Evolutionary conservation across 106 monocot species (phyloP).

Genomic region (Chionographis japonica): DNA sequence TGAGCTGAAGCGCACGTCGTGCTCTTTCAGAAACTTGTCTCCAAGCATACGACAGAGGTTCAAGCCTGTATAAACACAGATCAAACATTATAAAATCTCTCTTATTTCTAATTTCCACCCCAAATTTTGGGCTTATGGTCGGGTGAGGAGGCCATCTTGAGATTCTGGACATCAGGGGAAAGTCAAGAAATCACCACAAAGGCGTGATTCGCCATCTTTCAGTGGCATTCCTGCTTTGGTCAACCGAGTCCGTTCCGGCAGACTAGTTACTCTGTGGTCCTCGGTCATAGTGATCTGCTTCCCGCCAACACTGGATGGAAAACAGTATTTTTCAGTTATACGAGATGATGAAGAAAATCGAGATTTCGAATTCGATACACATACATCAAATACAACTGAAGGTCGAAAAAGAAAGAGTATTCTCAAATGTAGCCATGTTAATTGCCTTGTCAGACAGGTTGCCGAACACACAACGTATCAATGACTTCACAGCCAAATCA

Average conservation of each 20-base stretch:
- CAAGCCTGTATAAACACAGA: constrained; percentile 41
- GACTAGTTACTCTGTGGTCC: constrained; percentile 73
- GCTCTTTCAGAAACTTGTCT: constrained; percentile 93
- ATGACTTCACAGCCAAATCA: too few species aligned
- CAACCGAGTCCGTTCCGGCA: constrained; percentile 56
- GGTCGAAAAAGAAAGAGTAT: too few species aligned
- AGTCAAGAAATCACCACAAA: constrained; percentile 43
- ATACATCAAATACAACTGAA: too few species aligned
- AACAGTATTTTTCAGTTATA: neutral
- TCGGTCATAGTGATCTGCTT: constrained; percentile 69
- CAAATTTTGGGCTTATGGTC: neutral
- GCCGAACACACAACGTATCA: too few species aligned
- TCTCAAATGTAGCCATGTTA: too few species aligned
- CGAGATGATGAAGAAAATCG: too few species aligned
- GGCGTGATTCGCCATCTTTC: constrained; percentile 79
- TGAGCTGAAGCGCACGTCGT: constrained; percentile 79
- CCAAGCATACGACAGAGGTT: constrained; percentile 89
- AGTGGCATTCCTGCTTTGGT: constrained; percentile 58
- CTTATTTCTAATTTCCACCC: neutral
- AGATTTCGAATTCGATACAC: too few species aligned
- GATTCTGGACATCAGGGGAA: neutral
- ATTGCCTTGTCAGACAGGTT: too few species aligned
- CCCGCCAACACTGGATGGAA: constrained; percentile 51
- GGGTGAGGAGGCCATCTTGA: neutral
- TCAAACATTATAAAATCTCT: neutral